A percentile compares a stretch with the other conserved stretches of the same genome.
These are phyloP conservation scores for Hypoxylon crocopeplum DNA, from an alignment of 495 filamentous ascomycete genomes.

Conservation along the genomic window DNA sequence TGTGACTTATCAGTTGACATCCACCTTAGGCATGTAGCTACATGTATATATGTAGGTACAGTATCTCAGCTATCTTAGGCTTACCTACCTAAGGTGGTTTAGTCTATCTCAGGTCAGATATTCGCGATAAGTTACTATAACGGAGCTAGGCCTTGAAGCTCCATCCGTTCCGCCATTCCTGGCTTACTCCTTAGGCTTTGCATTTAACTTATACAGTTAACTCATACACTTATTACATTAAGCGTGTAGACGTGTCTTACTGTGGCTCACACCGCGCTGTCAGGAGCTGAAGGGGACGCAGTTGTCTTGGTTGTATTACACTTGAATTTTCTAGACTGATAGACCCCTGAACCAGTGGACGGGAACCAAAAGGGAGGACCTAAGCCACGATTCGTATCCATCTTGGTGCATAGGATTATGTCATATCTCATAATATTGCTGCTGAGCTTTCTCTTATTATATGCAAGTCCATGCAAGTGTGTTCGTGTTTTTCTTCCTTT, in stretches of 20 bases:
- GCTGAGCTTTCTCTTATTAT: no score
- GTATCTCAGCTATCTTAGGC: not conserved
- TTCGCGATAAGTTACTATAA: no score
- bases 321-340: not conserved
- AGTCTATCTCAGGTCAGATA: no score
- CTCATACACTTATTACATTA: no score
- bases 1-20: slow-evolving; percentile 1
- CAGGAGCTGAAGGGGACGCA: not conserved
- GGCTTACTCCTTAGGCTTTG: no score
- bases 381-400: slow-evolving; percentile 12
- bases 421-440: slow-evolving; percentile 11
- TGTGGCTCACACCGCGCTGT: not conserved
- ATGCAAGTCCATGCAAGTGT: no score
- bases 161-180: no score
- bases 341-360: not conserved
- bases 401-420: slow-evolving; percentile 8
- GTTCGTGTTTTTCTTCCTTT: not conserved
- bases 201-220: no score
- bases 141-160: no score
- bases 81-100: no score
- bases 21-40: not conserved
- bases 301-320: not conserved
- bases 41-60: not conserved
- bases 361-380: not conserved
- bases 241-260: slow-evolving; percentile 10